These are phyloP conservation scores for Rhizophagus sp. DNA, from an alignment of 192 early-diverging fungal species.

Conservation along the genomic window DNA sequence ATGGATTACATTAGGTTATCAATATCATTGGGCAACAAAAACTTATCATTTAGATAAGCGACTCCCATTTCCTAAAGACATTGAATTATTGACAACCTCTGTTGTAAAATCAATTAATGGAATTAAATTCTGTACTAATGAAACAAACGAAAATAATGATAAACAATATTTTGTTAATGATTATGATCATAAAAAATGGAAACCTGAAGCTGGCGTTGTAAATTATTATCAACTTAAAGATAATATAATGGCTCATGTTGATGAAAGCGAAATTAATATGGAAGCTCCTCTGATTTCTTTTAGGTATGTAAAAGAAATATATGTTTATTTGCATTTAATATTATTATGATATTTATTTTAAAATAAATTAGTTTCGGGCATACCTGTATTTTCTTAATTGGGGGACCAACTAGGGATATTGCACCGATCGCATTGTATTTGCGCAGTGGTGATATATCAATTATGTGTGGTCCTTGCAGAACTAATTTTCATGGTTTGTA, in stretches of 20 bases:
- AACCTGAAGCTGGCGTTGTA: constrained; percentile 87
- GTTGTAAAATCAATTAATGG: constrained; percentile 67
- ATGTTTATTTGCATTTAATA: constrained; percentile 18
- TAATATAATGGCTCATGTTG: constrained; percentile 90
- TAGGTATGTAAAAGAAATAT: constrained; percentile 47
- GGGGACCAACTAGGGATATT: constrained; percentile 69
- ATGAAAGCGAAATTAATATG: constrained; percentile 85
- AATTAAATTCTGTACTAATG: constrained; percentile 29
- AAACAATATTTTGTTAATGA: constrained; percentile 44
- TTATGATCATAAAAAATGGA: constrained; percentile 59
- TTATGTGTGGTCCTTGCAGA: constrained; percentile 82
- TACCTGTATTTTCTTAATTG: constrained; percentile 80
- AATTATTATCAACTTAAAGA: constrained; percentile 90
- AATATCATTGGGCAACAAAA: constrained; percentile 83
- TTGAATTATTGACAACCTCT: constrained; percentile 59
- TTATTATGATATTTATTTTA: background rate
- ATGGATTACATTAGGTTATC: constrained; percentile 76
- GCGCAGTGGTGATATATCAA: constrained; percentile 82
- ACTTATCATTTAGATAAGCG: constrained; percentile 71
- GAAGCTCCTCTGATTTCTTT: constrained; percentile 81
- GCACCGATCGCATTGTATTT: constrained; percentile 73
- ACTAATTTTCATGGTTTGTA: constrained; percentile 77
- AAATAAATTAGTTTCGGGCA: constrained; percentile 59
- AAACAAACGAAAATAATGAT: background rate
- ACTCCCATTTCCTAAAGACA: constrained; percentile 68